These are phyloP conservation scores for Penicillium mononematosum DNA, from an alignment of 495 filamentous ascomycete species.

Conservation along the genomic window DNA sequence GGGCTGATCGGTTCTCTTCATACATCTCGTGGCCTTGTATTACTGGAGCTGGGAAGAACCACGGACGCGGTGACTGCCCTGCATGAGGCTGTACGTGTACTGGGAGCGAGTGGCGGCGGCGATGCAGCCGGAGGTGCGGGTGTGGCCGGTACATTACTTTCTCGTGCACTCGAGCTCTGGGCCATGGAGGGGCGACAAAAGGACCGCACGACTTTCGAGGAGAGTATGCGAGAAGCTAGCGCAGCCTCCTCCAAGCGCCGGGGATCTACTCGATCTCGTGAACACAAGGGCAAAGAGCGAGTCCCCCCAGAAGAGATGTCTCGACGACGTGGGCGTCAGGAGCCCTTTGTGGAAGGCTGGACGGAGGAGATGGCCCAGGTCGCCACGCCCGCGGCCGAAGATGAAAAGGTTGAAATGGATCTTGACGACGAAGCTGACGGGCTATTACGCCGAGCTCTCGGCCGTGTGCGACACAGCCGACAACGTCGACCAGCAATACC, in stretches of 20 bases:
- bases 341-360: slow-evolving; percentile 34
- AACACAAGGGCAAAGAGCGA: slow-evolving; percentile 31
- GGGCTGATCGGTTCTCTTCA: slow-evolving; percentile 46
- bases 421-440: slow-evolving; percentile 44
- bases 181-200: slow-evolving; percentile 42
- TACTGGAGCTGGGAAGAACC: slow-evolving; percentile 64
- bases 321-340: slow-evolving; percentile 29
- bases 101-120: slow-evolving; percentile 52
- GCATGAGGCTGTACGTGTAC: slow-evolving; percentile 66
- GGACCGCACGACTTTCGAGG: slow-evolving; percentile 10
- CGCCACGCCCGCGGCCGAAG: slow-evolving; percentile 22
- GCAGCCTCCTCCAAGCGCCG: slow-evolving; percentile 16
- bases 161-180: slow-evolving; percentile 71
- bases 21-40: slow-evolving; percentile 60
- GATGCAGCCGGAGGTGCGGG: slow-evolving; percentile 62
- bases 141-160: slow-evolving; percentile 71
- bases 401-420: slow-evolving; percentile 45
- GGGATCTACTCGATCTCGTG: slow-evolving; percentile 27
- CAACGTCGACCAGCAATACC: slow-evolving; percentile 22
- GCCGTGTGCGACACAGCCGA: slow-evolving; percentile 35
- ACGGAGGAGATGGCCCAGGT: slow-evolving; percentile 39
- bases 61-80: slow-evolving; percentile 65
- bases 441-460: slow-evolving; percentile 37
- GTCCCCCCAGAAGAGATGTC: slow-evolving; percentile 12
- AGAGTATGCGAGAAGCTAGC: slow-evolving; percentile 1